A percentile compares a stretch with the other conserved stretches of the same genome.
Evolutionary conservation across 1,284 basidiomycete genomes (phyloP).

Genomic region (Irpex rosettiformis): DNA sequence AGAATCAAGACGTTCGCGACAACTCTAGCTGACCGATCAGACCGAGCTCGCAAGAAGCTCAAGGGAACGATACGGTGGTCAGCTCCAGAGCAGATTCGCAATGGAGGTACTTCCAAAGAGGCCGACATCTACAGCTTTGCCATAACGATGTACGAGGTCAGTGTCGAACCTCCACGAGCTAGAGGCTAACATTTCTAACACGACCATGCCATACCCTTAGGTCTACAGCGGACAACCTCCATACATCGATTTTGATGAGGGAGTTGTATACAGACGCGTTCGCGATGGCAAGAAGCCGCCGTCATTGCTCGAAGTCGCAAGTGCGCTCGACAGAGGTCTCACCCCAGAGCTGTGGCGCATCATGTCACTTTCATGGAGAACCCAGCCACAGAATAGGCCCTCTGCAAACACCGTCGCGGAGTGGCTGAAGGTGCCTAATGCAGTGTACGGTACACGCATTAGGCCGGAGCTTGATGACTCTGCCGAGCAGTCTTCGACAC

Average conservation of each 20-base stretch:
- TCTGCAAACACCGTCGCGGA: neutral
- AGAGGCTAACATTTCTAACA: neutral
- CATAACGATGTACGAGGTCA: conserved; percentile 21
- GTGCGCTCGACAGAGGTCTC: neutral
- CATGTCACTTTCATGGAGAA: neutral
- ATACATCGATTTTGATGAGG: neutral
- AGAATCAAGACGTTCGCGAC: conserved; percentile 7
- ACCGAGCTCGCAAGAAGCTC: neutral
- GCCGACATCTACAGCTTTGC: conserved; percentile 19
- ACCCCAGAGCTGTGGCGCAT: neutral
- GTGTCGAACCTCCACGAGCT: neutral
- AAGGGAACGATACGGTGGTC: conserved; percentile 15
- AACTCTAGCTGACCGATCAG: neutral
- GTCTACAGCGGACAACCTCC: neutral
- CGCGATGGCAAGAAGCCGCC: neutral
- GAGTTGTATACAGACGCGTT: neutral
- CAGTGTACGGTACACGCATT: neutral
- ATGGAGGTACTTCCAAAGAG: conserved; percentile 1
- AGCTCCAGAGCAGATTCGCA: conserved; percentile 14
- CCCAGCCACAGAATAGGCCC: neutral
- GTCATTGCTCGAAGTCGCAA: neutral
- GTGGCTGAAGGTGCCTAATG: neutral
- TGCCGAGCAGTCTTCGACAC: neutral
- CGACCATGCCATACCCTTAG: neutral
- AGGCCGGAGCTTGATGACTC: neutral